phyloP scores from a whole-genome alignment of 805 yeast species.

The Suhomyces pyralidae region DNA sequence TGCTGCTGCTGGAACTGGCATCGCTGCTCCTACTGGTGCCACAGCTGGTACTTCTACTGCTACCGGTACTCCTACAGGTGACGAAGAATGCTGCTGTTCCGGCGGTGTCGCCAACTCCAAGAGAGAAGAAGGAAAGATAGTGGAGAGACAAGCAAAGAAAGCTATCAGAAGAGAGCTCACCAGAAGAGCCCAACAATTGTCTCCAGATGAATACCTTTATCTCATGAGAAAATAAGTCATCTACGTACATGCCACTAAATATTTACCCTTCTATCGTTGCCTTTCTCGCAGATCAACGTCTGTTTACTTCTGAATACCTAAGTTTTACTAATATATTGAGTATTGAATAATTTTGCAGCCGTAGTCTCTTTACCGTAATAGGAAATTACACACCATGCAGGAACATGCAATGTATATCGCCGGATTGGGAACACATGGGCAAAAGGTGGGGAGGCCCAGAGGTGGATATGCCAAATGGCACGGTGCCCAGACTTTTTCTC shows the following conservation, averaged over 20 bases:
- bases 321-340: not conserved
- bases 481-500: not conserved
- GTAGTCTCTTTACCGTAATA: not conserved
- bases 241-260: not conserved
- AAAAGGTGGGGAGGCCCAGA: not conserved
- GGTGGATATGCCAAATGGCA: not conserved
- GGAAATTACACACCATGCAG: not conserved
- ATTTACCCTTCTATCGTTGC: not conserved
- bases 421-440: not conserved
- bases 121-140: slow-evolving; percentile 11
- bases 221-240: slow-evolving; percentile 1
- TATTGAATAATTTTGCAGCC: not conserved
- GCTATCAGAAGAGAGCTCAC: slow-evolving; percentile 21
- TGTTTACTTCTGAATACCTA: not conserved
- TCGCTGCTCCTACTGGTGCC: slow-evolving; percentile 1
- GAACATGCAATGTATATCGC: not conserved
- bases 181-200: slow-evolving; percentile 14
- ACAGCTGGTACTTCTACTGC: not conserved
- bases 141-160: slow-evolving; percentile 20
- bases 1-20: slow-evolving; percentile 4
- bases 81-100: slow-evolving; percentile 25
- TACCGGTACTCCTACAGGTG: not conserved
- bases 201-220: slow-evolving; percentile 12
- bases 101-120: slow-evolving; percentile 14
- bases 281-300: not conserved